These are phyloP conservation scores for Microcyclosporella mali DNA, from an alignment of 2,329 filamentous ascomycete genomes.

Conservation along the genomic window DNA sequence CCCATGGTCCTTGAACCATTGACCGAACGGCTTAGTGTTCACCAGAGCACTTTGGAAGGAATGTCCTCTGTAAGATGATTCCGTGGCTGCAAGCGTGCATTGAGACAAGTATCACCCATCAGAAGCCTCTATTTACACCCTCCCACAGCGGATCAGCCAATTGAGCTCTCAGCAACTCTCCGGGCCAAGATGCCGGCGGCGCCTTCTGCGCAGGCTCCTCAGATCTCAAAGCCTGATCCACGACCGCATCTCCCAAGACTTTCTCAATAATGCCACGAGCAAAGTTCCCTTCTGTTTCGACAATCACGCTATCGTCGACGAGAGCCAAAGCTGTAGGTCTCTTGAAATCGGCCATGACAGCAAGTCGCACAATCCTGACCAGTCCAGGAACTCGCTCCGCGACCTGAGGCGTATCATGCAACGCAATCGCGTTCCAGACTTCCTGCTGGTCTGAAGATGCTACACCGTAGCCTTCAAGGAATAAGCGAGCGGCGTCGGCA, in stretches of 20 bases:
- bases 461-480: slow-evolving; percentile 26
- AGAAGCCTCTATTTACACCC: slow-evolving; percentile 26
- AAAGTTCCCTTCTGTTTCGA: slow-evolving; percentile 27
- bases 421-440: slow-evolving; percentile 43
- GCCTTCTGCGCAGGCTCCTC: slow-evolving; percentile 34
- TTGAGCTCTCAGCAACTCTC: slow-evolving; percentile 15
- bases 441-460: slow-evolving; percentile 30
- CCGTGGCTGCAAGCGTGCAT: too few species aligned
- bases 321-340: slow-evolving; percentile 4
- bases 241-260: slow-evolving; percentile 39
- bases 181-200: slow-evolving; percentile 27
- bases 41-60: too few species aligned
- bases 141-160: slow-evolving; percentile 19
- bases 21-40: too few species aligned
- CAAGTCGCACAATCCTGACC: slow-evolving; percentile 33
- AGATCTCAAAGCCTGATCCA: slow-evolving; percentile 33
- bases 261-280: slow-evolving; percentile 39
- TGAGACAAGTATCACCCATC: too few species aligned
- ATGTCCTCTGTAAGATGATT: too few species aligned
- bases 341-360: slow-evolving; percentile 37
- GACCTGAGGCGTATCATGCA: slow-evolving; percentile 41
- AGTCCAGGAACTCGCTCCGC: slow-evolving; percentile 40
- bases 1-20: too few species aligned
- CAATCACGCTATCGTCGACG: slow-evolving; percentile 18
- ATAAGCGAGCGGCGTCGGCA: slow-evolving; percentile 36